phyloP scores from a whole-genome alignment of 2,329 filamentous ascomycete species.

The Talaromyces sp. region DNA sequence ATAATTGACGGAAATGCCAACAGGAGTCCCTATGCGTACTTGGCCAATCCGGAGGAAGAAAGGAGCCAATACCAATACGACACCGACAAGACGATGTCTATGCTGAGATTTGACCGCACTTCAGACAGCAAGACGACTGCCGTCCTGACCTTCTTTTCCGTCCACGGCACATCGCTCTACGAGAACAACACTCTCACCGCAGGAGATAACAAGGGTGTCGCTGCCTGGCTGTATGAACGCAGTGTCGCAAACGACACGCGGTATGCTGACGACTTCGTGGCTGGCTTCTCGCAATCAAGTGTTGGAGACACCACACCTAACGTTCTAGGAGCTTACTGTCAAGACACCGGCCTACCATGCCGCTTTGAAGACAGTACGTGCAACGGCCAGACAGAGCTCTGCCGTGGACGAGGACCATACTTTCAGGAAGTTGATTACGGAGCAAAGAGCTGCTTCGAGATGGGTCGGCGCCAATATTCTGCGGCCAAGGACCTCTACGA shows the following conservation, averaged over 20 bases:
- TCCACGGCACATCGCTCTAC: conserved; percentile 85
- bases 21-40: conserved; percentile 79
- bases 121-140: conserved; percentile 73
- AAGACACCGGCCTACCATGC: conserved; percentile 60
- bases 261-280: conserved; percentile 66
- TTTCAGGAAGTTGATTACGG: conserved; percentile 41
- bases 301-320: conserved; percentile 91
- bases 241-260: conserved; percentile 50
- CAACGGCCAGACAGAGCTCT: conserved; percentile 36
- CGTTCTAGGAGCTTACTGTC: conserved; percentile 79
- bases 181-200: conserved; percentile 87
- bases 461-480: conserved; percentile 40
- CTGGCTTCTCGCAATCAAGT: conserved; percentile 86
- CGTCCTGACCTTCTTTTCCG: conserved; percentile 82
- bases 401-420: conserved; percentile 42
- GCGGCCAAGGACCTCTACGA: conserved; percentile 50
- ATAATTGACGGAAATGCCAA: conserved; percentile 79
- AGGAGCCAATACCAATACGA: conserved; percentile 59
- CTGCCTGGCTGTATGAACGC: conserved; percentile 76
- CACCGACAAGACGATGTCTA: conserved; percentile 71
- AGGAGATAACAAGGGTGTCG: conserved; percentile 96
- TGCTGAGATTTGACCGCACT: conserved; percentile 70
- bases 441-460: conserved; percentile 45
- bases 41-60: conserved; percentile 75
- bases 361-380: conserved; percentile 73